Conservation (phyloP, 306 rosid species). For the Cicer pinnatifidum region DNA sequence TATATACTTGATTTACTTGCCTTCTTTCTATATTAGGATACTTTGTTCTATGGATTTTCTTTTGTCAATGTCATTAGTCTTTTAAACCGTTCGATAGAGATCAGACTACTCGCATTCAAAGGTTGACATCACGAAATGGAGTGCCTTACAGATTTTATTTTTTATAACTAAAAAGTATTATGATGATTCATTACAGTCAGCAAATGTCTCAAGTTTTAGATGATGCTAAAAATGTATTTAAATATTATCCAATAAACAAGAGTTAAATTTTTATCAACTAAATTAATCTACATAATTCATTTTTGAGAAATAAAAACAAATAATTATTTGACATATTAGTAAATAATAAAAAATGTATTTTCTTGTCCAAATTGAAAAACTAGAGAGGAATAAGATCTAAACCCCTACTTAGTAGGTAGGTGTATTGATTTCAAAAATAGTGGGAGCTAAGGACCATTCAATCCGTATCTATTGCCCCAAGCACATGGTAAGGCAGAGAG, state of each 20-base stretch:
- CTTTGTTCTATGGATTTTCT: neutral
- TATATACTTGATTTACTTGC: conserved; percentile 12
- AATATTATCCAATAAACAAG: too few relatives aligned
- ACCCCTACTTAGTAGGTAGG: conserved; percentile 23
- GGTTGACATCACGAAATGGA: neutral
- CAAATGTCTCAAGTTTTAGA: too few relatives aligned
- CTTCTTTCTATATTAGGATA: conserved; percentile 5
- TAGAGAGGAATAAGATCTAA: conserved; percentile 7
- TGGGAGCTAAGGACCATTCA: conserved; percentile 41
- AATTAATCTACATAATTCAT: too few relatives aligned
- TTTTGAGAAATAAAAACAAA: too few relatives aligned
- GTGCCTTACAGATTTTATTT: neutral
- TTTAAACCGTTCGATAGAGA: neutral
- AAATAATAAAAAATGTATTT: neutral
- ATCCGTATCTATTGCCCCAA: conserved; percentile 40
- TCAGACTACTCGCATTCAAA: neutral
- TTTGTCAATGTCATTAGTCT: neutral
- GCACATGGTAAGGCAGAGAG: conserved; percentile 9
- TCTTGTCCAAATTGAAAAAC: neutral
- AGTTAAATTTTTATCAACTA: too few relatives aligned
- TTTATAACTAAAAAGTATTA: too few relatives aligned
- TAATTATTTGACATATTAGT: too few relatives aligned
- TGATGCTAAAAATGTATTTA: too few relatives aligned
- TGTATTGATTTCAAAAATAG: conserved; percentile 29
- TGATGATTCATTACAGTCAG: too few relatives aligned